These are phyloP conservation scores for Naganishia sp. DNA, from an alignment of 1,284 basidiomycete genomes.

Conservation along the genomic window DNA sequence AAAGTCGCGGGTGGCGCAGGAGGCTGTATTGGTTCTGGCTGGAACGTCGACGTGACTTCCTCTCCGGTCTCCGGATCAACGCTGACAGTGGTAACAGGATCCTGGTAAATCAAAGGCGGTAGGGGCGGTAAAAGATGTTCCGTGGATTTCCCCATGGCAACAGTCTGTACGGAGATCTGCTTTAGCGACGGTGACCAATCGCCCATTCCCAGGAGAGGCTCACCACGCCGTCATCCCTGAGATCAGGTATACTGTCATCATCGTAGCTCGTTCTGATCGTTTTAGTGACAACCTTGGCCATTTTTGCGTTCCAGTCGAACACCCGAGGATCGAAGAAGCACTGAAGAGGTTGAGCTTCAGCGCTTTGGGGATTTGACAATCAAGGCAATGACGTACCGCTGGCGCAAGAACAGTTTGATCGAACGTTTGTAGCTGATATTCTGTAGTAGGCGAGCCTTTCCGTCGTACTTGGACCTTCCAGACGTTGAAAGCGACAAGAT, in stretches of 20 bases:
- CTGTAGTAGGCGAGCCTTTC: constrained; percentile 74
- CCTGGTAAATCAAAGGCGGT: constrained; percentile 29
- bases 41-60: constrained; percentile 32
- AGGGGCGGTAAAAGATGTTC: constrained; percentile 66
- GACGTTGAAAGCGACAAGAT: constrained; percentile 79
- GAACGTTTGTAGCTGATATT: constrained; percentile 87
- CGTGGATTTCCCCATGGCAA: constrained; percentile 73
- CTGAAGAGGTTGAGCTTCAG: constrained; percentile 54
- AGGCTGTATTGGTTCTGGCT: constrained; percentile 22
- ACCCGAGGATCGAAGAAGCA: constrained; percentile 89
- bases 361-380: neutral
- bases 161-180: neutral
- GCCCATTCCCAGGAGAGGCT: constrained; percentile 22
- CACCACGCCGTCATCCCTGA: constrained; percentile 52
- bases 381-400: constrained; percentile 62
- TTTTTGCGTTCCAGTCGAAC: constrained; percentile 74
- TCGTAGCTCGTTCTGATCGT: constrained; percentile 44
- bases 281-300: constrained; percentile 55
- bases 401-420: constrained; percentile 95
- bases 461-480: constrained; percentile 85
- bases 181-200: neutral
- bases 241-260: constrained; percentile 51
- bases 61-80: constrained; percentile 30
- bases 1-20: constrained; percentile 46
- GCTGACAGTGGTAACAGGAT: constrained; percentile 29